Base-by-base conservation (phyloP, 495 filamentous ascomycete genomes). In the Neohortaea acidophila region DNA sequence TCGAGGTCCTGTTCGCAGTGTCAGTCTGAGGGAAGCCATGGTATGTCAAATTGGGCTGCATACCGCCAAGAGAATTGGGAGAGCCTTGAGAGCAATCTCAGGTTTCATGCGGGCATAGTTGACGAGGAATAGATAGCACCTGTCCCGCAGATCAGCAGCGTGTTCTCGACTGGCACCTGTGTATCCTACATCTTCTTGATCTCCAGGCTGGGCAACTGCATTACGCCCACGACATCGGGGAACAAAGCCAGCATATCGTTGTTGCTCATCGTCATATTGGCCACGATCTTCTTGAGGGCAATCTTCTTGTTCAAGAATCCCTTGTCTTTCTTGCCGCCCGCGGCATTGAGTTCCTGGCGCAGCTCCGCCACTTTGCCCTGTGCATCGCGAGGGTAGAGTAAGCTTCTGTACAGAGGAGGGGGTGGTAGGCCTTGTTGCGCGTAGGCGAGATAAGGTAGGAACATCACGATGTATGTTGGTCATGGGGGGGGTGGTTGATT, bases 261-360 rank as follows among this genome's bases (percentile, higher is more conserved):
- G 59, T 96, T 99, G 71, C 84, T 94, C 89, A 96, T 96, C 39
- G 89, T 96, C 89, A 99, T 96, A 56, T 96, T 99, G 49, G 89
- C 89, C 53, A 99, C 89, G 48, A 99, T 96, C 69, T 94, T 94
- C 75, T 99, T 99, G 36, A 99, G 68, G 21, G 89, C 87, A 55
- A 94, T 93, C 72, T 96, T 96, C 69, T 96, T 99, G 47, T 80
- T 75, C 28, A 83, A 77, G 58, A 81, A 77, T 65, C 93, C 93
- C 70, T 96, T 99, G 69, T 99, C 89, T 65, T 94, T 96, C 67
- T 86, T 93, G 55, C 84, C 82, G 56, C 83, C 82, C 50, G 82
- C 81, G 62, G 77, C 83, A 59, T 84, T 83, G 58, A 99, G 72
- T 68, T 99, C 89, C 44, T 77, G 70, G 57, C 91, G 84, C 53